Conservation (phyloP, 331 rosid genomes). For the Rosa hybrid region DNA sequence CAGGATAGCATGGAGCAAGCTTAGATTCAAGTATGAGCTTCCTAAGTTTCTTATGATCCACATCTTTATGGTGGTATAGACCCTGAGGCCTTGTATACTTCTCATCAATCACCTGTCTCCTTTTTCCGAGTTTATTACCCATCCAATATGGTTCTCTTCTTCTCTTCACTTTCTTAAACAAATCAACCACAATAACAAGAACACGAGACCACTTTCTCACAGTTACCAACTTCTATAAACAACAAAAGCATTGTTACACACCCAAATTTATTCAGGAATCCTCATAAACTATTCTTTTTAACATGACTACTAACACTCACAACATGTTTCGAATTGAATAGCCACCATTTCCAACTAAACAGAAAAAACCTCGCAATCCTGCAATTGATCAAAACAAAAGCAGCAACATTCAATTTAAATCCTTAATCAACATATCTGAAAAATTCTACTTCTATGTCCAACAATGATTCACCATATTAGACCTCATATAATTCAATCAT, state of each 20-base stretch:
- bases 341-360: conserved; percentile 1
- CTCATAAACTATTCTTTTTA: not conserved
- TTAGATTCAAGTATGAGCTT: conserved; percentile 92
- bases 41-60: conserved; percentile 95
- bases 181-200: conserved; percentile 36
- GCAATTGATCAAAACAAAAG: conserved; percentile 17
- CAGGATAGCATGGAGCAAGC: conserved; percentile 98
- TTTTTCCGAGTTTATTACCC: conserved; percentile 99
- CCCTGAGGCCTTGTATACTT: conserved; percentile 95
- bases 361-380: conserved; percentile 14
- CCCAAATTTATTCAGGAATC: conserved; percentile 23
- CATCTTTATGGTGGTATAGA: conserved; percentile 92
- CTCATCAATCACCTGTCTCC: conserved; percentile 92
- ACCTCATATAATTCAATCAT: not conserved
- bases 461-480: not conserved
- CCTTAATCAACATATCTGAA: not conserved
- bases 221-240: conserved; percentile 26
- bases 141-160: conserved; percentile 46
- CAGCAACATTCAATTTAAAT: conserved; percentile 3
- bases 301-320: not conserved
- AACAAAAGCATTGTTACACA: conserved; percentile 21
- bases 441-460: not conserved
- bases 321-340: not conserved
- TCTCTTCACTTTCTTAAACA: conserved; percentile 21
- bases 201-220: conserved; percentile 29